Conservation (phyloP, 768 basidiomycete genomes). For the Boletus insuetus region DNA sequence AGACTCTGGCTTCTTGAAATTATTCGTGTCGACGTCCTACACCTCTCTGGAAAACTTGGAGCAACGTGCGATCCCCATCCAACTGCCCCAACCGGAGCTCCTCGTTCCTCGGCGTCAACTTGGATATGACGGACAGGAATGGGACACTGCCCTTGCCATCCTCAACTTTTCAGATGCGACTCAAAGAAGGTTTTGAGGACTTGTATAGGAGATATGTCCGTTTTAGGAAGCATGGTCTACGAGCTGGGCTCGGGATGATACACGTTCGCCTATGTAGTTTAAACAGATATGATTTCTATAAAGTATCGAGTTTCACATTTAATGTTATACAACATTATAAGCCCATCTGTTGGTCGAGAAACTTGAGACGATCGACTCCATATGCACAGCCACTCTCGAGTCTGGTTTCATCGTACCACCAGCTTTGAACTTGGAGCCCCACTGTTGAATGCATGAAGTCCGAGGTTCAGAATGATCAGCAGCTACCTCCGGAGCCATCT, state of each 20-base stretch:
- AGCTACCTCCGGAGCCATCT: slow-evolving; percentile 38
- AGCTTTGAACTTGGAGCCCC: not conserved
- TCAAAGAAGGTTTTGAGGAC: not conserved
- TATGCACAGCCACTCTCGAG: slow-evolving; percentile 9
- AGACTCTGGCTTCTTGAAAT: slow-evolving; percentile 53
- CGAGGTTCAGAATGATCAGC: slow-evolving; percentile 15
- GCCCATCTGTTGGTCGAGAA: no score
- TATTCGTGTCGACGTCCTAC: slow-evolving; percentile 54
- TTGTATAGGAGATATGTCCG: not conserved
- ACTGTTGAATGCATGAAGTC: slow-evolving; percentile 18
- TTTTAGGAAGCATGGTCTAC: not conserved
- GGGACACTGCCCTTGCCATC: slow-evolving; percentile 30
- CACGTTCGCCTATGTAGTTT: not conserved
- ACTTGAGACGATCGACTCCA: no score
- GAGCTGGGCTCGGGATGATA: slow-evolving; percentile 13
- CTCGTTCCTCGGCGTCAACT: slow-evolving; percentile 4
- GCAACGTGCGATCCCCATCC: slow-evolving; percentile 34
- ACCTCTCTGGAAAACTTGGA: slow-evolving; percentile 49
- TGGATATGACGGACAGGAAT: slow-evolving; percentile 22
- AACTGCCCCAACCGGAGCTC: slow-evolving; percentile 13
- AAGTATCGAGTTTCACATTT: not conserved
- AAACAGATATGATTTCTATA: not conserved
- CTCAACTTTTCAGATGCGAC: slow-evolving; percentile 19
- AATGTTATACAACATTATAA: not conserved
- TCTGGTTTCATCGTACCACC: not conserved